A percentile compares a stretch with the other conserved stretches of the same genome.
phyloP scores from a whole-genome alignment of 2,329 filamentous ascomycete genomes.

The Aspergillus flavus region DNA sequence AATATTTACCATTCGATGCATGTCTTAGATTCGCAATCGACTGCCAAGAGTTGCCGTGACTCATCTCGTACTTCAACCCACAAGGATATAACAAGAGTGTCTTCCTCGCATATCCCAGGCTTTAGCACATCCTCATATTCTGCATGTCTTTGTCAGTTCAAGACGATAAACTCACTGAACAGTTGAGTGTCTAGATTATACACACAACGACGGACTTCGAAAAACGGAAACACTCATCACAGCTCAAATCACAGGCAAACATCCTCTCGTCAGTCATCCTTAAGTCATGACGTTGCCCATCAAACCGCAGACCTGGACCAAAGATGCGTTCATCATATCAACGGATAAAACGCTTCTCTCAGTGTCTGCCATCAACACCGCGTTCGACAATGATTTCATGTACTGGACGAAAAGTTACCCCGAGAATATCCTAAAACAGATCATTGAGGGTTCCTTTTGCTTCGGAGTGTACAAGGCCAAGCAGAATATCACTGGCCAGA shows the following conservation, averaged over 20 bases:
- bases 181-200: too few relatives aligned
- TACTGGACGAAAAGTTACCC: conserved; percentile 64
- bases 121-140: not conserved
- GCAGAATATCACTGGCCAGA: not conserved
- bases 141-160: not conserved
- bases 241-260: not conserved
- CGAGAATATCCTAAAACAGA: conserved; percentile 51
- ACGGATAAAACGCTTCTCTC: conserved; percentile 62
- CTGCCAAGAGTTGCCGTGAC: not conserved
- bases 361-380: conserved; percentile 56
- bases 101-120: not conserved
- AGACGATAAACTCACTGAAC: too few relatives aligned
- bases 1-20: too few relatives aligned
- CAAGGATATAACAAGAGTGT: not conserved
- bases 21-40: not conserved
- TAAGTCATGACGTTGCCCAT: conserved; percentile 12
- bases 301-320: conserved; percentile 13
- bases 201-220: too few relatives aligned
- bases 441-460: conserved; percentile 62
- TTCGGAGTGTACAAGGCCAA: conserved; percentile 56
- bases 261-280: not conserved
- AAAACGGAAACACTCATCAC: not conserved
- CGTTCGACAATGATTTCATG: conserved; percentile 59
- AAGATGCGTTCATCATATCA: conserved; percentile 49
- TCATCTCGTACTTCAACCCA: not conserved